These are phyloP conservation scores for Sclerotinia subarctica DNA, from an alignment of 2,329 filamentous ascomycete species.

Conservation along the genomic window DNA sequence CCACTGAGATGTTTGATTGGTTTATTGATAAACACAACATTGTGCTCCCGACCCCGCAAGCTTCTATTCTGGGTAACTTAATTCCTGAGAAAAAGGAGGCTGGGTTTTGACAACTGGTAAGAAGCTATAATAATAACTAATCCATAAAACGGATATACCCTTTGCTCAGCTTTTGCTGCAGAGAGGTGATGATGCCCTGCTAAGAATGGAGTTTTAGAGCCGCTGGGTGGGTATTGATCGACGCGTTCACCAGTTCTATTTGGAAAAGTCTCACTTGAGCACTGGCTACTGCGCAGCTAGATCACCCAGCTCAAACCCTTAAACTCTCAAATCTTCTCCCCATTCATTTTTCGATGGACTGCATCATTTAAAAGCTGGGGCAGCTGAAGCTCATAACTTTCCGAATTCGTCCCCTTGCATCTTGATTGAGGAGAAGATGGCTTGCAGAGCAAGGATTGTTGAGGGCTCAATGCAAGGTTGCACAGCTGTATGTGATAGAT, in stretches of 20 bases:
- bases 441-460: conserved; percentile 9
- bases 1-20: conserved; percentile 1
- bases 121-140: neutral
- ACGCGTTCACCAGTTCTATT: neutral
- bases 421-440: conserved; percentile 15
- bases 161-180: neutral
- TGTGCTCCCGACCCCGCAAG: conserved; percentile 16
- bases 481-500: neutral
- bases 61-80: neutral
- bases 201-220: neutral
- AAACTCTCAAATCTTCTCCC: neutral
- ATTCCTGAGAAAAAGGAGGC: neutral
- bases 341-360: conserved; percentile 1
- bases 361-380: conserved; percentile 4
- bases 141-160: too few relatives aligned
- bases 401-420: neutral
- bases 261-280: conserved; percentile 2
- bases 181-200: neutral
- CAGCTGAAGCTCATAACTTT: neutral
- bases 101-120: neutral
- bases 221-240: too few relatives aligned
- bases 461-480: conserved; percentile 6
- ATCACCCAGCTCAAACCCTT: neutral
- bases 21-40: conserved; percentile 3
- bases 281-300: neutral